Evolutionary conservation across 495 filamentous ascomycete genomes (phyloP).

Genomic region (Aspergillus wentii): DNA sequence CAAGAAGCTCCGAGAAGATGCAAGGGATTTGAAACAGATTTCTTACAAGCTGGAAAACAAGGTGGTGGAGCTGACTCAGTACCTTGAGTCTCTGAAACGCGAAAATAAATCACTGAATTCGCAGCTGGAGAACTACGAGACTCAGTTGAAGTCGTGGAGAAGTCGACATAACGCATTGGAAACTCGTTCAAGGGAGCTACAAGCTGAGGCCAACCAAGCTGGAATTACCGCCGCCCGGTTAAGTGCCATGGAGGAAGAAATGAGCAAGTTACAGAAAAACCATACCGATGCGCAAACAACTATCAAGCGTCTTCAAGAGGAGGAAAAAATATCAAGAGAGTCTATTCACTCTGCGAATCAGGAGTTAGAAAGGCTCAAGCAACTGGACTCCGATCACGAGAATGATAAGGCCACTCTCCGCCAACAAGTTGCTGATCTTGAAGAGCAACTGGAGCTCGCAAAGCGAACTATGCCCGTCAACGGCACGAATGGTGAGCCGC

Average conservation of each 20-base stretch:
- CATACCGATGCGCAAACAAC: constrained; percentile 82
- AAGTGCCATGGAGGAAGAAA: constrained; percentile 85
- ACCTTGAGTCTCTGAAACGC: constrained; percentile 81
- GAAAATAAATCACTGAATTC: constrained; percentile 85
- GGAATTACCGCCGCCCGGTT: constrained; percentile 89
- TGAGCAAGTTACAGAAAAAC: constrained; percentile 81
- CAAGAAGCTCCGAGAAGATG: constrained; percentile 88
- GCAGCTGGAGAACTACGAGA: constrained; percentile 95
- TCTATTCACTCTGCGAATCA: constrained; percentile 67
- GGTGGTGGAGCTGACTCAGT: constrained; percentile 96
- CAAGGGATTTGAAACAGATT: constrained; percentile 96
- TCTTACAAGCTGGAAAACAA: constrained; percentile 99
- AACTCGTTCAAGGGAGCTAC: constrained; percentile 83
- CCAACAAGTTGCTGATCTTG: constrained; percentile 82
- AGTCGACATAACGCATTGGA: constrained; percentile 88
- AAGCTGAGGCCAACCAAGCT: constrained; percentile 94
- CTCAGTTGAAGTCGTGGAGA: constrained; percentile 91
- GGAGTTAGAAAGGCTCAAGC: constrained; percentile 71
- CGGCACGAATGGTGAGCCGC: constrained; percentile 56
- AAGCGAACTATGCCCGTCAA: constrained; percentile 59
- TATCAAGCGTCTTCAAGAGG: constrained; percentile 89
- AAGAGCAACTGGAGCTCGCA: constrained; percentile 87
- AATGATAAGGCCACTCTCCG: constrained; percentile 77
- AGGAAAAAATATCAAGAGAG: constrained; percentile 77
- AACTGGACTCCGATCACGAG: constrained; percentile 66